These are phyloP conservation scores for Daldinia sp. DNA, from an alignment of 2,329 filamentous ascomycete genomes.

Conservation along the genomic window DNA sequence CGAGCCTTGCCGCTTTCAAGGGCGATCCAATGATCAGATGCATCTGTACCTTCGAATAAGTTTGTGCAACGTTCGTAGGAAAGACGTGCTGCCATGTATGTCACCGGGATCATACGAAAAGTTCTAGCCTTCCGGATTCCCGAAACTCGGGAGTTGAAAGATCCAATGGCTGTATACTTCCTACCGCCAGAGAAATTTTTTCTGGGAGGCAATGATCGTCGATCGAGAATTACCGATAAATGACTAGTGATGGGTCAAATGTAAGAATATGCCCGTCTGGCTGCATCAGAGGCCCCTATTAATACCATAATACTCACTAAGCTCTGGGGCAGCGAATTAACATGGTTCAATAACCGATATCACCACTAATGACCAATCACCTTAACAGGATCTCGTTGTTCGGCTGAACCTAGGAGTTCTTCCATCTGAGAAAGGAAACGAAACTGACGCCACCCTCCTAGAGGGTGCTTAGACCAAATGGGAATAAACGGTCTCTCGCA, in stretches of 20 bases:
- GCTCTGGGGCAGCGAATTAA: neutral
- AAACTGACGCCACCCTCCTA: slow-evolving; percentile 1
- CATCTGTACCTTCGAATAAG: slow-evolving; percentile 2
- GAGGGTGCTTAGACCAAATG: neutral
- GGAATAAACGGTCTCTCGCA: neutral
- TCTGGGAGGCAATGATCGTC: slow-evolving; percentile 12
- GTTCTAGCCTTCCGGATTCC: slow-evolving; percentile 2
- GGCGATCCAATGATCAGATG: slow-evolving; percentile 13
- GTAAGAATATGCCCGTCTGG: neutral
- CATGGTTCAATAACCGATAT: neutral
- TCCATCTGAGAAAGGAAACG: neutral
- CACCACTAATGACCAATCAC: neutral
- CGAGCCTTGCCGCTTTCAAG: neutral
- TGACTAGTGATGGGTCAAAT: neutral
- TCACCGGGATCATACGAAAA: slow-evolving; percentile 2
- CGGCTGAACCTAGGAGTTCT: neutral
- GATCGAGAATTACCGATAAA: slow-evolving; percentile 2
- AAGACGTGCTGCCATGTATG: neutral
- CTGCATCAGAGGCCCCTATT: neutral
- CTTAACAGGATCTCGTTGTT: neutral
- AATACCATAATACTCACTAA: neutral
- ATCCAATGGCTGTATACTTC: slow-evolving; percentile 16
- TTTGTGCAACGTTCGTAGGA: slow-evolving; percentile 4
- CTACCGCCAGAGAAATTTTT: neutral
- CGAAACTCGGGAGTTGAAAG: slow-evolving; percentile 2